Evolutionary conservation across 257 asterid genomes (phyloP).

Genomic region (Solanum ossicruentum): DNA sequence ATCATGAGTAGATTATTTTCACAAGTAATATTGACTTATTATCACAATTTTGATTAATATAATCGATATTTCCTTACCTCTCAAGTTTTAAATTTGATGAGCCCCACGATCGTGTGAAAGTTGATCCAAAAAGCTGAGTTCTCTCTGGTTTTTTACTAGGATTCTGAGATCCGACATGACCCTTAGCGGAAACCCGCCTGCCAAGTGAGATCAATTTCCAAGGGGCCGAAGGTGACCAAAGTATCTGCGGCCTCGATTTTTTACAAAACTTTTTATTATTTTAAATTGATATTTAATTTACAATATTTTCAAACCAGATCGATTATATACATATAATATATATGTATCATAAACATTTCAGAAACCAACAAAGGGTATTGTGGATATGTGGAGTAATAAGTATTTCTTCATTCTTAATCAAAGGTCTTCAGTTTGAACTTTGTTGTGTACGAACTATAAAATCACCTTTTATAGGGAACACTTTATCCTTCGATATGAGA

Average conservation of each 20-base stretch:
- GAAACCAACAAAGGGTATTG: neutral
- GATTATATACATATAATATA: neutral
- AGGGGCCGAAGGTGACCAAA: too few relatives aligned
- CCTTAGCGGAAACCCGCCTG: too few relatives aligned
- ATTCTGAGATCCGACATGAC: too few relatives aligned
- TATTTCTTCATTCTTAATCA: neutral
- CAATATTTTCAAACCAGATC: neutral
- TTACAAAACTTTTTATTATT: neutral
- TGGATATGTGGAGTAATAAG: neutral
- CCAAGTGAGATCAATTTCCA: too few relatives aligned
- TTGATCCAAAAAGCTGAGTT: too few relatives aligned
- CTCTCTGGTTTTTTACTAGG: too few relatives aligned
- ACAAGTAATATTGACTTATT: neutral
- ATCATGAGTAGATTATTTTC: neutral
- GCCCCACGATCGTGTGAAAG: too few relatives aligned
- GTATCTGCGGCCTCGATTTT: too few relatives aligned
- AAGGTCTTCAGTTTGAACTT: neutral
- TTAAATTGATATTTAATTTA: neutral
- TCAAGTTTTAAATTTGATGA: too few relatives aligned
- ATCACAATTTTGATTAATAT: neutral
- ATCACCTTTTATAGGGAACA: rapidly evolving
- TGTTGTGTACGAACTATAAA: neutral
- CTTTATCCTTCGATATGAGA: neutral
- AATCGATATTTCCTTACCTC: too few relatives aligned
- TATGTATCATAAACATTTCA: neutral